Evolutionary conservation across 805 yeast species (phyloP).

Genomic region (Torulaspora gathmanii): DNA sequence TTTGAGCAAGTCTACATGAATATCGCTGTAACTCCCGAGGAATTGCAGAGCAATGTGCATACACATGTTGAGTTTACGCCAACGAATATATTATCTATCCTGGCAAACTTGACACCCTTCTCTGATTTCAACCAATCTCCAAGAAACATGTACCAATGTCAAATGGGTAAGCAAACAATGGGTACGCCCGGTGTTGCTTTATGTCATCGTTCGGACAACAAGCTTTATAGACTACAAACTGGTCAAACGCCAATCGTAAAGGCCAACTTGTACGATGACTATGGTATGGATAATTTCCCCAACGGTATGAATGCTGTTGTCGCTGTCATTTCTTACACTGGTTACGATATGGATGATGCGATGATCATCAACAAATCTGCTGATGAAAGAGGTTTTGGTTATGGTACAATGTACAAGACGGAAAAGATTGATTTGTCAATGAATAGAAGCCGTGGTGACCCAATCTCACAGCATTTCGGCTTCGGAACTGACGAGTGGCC

Average conservation of each 20-base stretch:
- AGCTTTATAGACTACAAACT: conserved; percentile 82
- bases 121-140: conserved; percentile 99
- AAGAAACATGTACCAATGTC: conserved; percentile 99
- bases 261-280: conserved; percentile 88
- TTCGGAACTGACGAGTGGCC: conserved; percentile 94
- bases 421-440: conserved; percentile 81
- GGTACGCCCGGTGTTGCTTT: conserved; percentile 99
- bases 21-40: conserved; percentile 90
- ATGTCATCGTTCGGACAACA: conserved; percentile 88
- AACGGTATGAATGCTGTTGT: conserved; percentile 98
- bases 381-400: conserved; percentile 96
- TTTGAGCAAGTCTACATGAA: conserved; percentile 97
- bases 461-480: conserved; percentile 89
- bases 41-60: conserved; percentile 75
- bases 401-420: conserved; percentile 93
- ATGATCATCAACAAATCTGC: conserved; percentile 97
- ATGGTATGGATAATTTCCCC: conserved; percentile 98
- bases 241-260: conserved; percentile 98
- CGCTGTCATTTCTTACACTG: conserved; percentile 97
- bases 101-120: conserved; percentile 96
- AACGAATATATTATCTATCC: conserved; percentile 86
- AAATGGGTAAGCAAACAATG: conserved; percentile 99
- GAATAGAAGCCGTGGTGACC: conserved; percentile 85
- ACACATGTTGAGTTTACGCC: conserved; percentile 94
- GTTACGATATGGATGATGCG: conserved; percentile 99